phyloP scores from a whole-genome alignment of 2,329 filamentous ascomycete species.

The Coniosporium tulheliwenetii region DNA sequence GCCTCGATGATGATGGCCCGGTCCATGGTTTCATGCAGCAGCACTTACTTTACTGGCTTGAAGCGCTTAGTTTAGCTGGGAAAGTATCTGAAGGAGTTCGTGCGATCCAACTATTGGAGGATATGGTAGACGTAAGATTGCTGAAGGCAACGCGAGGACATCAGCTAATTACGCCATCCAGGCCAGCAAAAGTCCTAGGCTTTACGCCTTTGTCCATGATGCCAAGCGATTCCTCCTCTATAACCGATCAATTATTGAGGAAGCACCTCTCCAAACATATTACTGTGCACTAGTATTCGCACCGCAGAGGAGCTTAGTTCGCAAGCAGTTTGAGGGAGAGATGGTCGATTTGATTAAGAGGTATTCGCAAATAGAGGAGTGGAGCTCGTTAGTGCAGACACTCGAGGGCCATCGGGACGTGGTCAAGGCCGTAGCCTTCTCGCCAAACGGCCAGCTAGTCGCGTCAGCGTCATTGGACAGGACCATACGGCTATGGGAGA shows the following conservation, averaged over 20 bases:
- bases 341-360: conserved; percentile 7
- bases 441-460: conserved; percentile 3
- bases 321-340: conserved; percentile 8
- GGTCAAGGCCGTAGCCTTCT: conserved; percentile 7
- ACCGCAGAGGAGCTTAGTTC: conserved; percentile 12
- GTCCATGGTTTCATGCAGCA: conserved; percentile 19
- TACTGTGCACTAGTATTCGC: conserved; percentile 16
- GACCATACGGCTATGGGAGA: conserved; percentile 7
- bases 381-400: conserved; percentile 8
- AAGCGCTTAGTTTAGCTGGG: conserved; percentile 22
- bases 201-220: conserved; percentile 14
- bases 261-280: conserved; percentile 20
- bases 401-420: background rate
- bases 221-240: conserved; percentile 15
- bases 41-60: conserved; percentile 29
- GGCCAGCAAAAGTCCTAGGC: conserved; percentile 1
- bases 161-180: background rate
- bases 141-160: too few relatives aligned
- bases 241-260: conserved; percentile 12
- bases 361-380: conserved; percentile 4
- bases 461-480: conserved; percentile 6
- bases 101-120: too few relatives aligned
- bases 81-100: conserved; percentile 10
- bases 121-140: background rate
- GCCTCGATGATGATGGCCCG: conserved; percentile 12